Evolutionary conservation across 257 asterid species (phyloP).

Genomic region (Cruciata laevipes): DNA sequence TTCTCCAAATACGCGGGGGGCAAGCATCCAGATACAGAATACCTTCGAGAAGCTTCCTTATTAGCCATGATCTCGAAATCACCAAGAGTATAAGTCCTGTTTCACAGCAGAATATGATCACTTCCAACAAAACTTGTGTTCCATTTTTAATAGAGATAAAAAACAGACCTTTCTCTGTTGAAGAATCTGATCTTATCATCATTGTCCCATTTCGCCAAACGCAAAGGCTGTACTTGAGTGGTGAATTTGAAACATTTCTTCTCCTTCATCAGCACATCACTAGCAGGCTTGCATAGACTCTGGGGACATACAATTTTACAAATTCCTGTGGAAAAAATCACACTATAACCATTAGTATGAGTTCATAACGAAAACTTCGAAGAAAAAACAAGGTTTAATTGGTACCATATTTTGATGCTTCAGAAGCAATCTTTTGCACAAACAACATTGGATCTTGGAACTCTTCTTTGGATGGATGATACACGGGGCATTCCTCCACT

Average conservation of each 20-base stretch:
- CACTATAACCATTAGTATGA: neutral
- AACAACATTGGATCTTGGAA: conserved; percentile 34
- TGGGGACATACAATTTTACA: conserved; percentile 38
- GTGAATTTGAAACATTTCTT: conserved; percentile 32
- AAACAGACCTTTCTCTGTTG: conserved; percentile 26
- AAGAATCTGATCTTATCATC: conserved; percentile 29
- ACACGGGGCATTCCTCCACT: conserved; percentile 28
- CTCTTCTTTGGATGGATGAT: conserved; percentile 36
- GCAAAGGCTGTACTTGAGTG: conserved; percentile 35
- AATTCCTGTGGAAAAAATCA: conserved; percentile 28
- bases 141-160: neutral
- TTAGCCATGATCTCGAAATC: conserved; percentile 44
- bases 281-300: conserved; percentile 30
- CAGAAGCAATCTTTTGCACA: conserved; percentile 31
- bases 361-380: too few species aligned
- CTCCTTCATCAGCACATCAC: conserved; percentile 21
- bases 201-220: conserved; percentile 29
- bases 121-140: neutral
- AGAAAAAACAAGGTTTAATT: neutral
- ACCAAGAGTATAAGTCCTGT: conserved; percentile 28
- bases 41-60: conserved; percentile 25
- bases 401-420: conserved; percentile 45
- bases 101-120: neutral
- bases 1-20: conserved; percentile 32
- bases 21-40: conserved; percentile 31